Evolutionary conservation across 73 alveolate species (phyloP), one percentile per base, ranked within the genome.

Genomic region (Blepharisma stoltei): DNA sequence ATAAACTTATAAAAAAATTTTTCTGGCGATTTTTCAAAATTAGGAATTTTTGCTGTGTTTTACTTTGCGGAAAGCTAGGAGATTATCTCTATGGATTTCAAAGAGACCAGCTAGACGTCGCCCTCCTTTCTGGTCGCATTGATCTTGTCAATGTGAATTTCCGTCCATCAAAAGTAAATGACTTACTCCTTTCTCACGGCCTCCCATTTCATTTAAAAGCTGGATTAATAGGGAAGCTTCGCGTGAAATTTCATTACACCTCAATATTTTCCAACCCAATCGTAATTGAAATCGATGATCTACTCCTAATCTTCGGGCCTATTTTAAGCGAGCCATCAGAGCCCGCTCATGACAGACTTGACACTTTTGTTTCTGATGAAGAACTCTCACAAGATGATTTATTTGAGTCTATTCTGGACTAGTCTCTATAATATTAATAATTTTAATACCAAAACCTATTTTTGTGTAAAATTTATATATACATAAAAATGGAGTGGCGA

Each of bases 51-150:
- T n/a, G n/a, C n/a, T n/a, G n/a, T n/a, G n/a, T n/a, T n/a, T n/a
- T n/a, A n/a, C n/a, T n/a, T n/a, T n/a, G n/a, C n/a, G n/a, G n/a
- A n/a, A n/a, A n/a, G n/a, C n/a, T n/a, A 6, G 78, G 78, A 18
- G 81, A 81, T 38, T 81, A 21, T 54, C 85, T 81, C 9, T 81
- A 77, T 70, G 89, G 89, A 6, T 81, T 81, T 45, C 80, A 76
- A 43, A 38, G 54, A 54, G 81, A 81, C 54, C 79, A 81, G 55
- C 55, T 81, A 6, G 76, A 81, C 32, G 73, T 76, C 43, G 80
- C 55, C 6, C n/a, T 81, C 23, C 79, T 81, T 55, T n/a, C 54
- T 3, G 89, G 89, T 8, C 80, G 52, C n/a, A 41, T 81, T 41
- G 54, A 77, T n/a, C 46, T 81, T 6, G 66, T 54, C 52, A 25